Conservation (phyloP, 352 stramenopile genomes). For the Pythium oligandrum region DNA sequence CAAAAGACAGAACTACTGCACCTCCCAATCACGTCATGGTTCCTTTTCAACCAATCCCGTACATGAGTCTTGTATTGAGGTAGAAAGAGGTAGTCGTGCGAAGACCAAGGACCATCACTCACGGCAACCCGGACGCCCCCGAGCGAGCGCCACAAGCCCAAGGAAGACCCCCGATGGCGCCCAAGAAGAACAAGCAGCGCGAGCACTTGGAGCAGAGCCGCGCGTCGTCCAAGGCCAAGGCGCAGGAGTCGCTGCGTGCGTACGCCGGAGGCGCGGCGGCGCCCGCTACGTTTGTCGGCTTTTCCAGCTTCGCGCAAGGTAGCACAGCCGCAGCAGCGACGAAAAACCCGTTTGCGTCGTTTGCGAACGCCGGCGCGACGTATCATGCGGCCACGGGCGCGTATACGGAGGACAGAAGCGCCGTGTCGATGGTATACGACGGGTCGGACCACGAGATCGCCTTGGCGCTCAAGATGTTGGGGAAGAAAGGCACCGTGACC, state of each 20-base stretch:
- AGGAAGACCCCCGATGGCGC: slow-evolving; percentile 19
- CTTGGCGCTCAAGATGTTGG: slow-evolving; percentile 80
- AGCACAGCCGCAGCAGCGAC: not conserved
- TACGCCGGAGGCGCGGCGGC: slow-evolving; percentile 1
- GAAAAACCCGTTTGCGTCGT: slow-evolving; percentile 16
- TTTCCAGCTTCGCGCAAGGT: slow-evolving; percentile 53
- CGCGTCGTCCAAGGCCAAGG: slow-evolving; percentile 73
- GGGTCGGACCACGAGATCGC: slow-evolving; percentile 71
- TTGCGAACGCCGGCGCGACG: slow-evolving; percentile 12
- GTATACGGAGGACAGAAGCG: slow-evolving; percentile 12
- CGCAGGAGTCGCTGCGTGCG: slow-evolving; percentile 46
- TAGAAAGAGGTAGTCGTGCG: no score
- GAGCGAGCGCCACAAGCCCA: no score
- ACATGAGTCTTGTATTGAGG: no score
- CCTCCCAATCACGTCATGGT: no score
- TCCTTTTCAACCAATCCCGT: not conserved
- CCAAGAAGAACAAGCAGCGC: slow-evolving; percentile 86
- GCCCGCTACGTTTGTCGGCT: slow-evolving; percentile 59
- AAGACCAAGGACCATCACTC: slow-evolving; percentile 16
- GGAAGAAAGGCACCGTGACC: slow-evolving; percentile 76
- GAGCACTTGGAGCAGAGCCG: slow-evolving; percentile 82
- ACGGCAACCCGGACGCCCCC: not conserved
- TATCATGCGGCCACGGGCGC: slow-evolving; percentile 2
- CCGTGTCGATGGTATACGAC: slow-evolving; percentile 57
- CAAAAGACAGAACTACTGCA: not conserved